A percentile compares a stretch with the other conserved stretches of the same genome.
These are phyloP conservation scores for Trichophyton equinum DNA, from an alignment of 2,329 filamentous ascomycete genomes.

Conservation along the genomic window DNA sequence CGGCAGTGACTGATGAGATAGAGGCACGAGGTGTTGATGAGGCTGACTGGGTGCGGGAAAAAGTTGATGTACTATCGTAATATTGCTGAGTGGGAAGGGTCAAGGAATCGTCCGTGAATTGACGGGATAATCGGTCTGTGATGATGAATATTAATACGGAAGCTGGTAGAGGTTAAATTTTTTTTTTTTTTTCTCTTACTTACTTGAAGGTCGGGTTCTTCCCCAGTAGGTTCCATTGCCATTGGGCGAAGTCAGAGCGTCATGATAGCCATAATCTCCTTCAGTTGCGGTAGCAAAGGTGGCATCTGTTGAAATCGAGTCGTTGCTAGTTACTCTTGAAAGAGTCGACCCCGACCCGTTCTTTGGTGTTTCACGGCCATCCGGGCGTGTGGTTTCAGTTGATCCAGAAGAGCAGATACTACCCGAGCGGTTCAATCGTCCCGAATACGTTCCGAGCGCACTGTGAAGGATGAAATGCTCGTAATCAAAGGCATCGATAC, in stretches of 20 bases:
- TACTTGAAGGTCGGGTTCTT: not conserved
- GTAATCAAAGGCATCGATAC: conserved; percentile 91
- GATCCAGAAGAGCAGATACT: conserved; percentile 36
- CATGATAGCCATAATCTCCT: conserved; percentile 30
- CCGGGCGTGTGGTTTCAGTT: conserved; percentile 38
- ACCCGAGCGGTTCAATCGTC: conserved; percentile 15
- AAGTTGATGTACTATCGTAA: not conserved
- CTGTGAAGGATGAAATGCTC: conserved; percentile 92
- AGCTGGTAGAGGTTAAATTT: not conserved
- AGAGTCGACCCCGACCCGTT: conserved; percentile 26
- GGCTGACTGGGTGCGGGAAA: not conserved
- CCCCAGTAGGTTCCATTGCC: not conserved
- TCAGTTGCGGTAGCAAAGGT: conserved; percentile 53
- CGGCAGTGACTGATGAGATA: not conserved
- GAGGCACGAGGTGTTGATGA: conserved; percentile 4
- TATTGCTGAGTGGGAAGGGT: not conserved
- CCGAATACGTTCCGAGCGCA: conserved; percentile 57
- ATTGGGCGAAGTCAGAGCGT: conserved; percentile 10
- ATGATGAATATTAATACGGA: conserved; percentile 6
- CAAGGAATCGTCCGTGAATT: not conserved
- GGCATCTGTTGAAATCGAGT: conserved; percentile 48
- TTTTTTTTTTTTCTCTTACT: not conserved
- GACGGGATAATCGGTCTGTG: conserved; percentile 17
- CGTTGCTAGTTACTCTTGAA: conserved; percentile 42
- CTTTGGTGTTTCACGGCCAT: conserved; percentile 12